Conservation (phyloP, 495 filamentous ascomycete genomes). For the Penicillium manginii region DNA sequence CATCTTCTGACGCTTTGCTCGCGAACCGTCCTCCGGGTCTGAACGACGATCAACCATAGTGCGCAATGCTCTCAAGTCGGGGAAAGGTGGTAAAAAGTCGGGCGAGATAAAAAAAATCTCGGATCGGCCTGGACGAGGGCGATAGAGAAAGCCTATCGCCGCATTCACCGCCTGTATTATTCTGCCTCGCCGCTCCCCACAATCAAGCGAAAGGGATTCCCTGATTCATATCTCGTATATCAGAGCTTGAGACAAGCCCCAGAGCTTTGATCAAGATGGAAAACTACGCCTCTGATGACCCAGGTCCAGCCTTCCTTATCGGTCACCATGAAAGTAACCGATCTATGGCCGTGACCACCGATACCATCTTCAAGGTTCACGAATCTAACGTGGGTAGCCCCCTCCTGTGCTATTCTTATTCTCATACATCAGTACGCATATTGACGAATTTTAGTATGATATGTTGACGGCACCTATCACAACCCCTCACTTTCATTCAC, state of each 20-base stretch:
- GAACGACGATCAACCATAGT: slow-evolving; percentile 48
- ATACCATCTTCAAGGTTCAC: slow-evolving; percentile 69
- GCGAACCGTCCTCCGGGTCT: slow-evolving; percentile 45
- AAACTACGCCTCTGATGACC: slow-evolving; percentile 53
- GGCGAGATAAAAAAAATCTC: slow-evolving; percentile 29
- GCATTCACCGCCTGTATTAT: slow-evolving; percentile 40
- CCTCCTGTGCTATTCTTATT: neutral
- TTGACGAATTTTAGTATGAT: slow-evolving; percentile 69
- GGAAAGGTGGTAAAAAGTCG: slow-evolving; percentile 26
- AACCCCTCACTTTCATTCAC: slow-evolving; percentile 76
- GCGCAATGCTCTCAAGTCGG: slow-evolving; percentile 19
- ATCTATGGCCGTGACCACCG: slow-evolving; percentile 59
- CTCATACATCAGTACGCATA: neutral
- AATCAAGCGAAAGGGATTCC: slow-evolving; percentile 18
- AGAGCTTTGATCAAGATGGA: slow-evolving; percentile 42
- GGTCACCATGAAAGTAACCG: slow-evolving; percentile 82
- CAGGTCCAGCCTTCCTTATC: slow-evolving; percentile 70
- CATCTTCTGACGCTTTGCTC: slow-evolving; percentile 55
- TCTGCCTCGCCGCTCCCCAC: slow-evolving; percentile 36
- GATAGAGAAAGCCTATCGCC: slow-evolving; percentile 23
- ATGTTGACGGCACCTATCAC: slow-evolving; percentile 91
- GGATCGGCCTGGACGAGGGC: slow-evolving; percentile 30
- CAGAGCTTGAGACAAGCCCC: neutral
- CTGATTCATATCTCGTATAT: neutral
- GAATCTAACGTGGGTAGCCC: slow-evolving; percentile 51